Evolutionary conservation across 2,329 filamentous ascomycete species (phyloP).

Genomic region (Dryadomyces sulphureus): DNA sequence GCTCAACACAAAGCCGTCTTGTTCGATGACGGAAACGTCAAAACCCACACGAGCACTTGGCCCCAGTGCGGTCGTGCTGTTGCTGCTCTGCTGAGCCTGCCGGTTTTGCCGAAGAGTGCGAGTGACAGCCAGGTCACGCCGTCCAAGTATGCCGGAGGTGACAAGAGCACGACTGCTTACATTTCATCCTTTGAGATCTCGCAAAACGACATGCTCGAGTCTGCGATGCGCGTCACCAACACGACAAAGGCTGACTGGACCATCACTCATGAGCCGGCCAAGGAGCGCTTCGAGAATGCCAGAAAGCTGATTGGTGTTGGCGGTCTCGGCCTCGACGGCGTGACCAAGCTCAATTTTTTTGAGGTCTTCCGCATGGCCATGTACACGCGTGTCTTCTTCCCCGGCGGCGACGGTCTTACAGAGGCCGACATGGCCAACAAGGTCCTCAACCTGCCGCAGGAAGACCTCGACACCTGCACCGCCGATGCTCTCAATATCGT

Average conservation of each 20-base stretch:
- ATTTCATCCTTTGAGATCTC: slow-evolving; percentile 41
- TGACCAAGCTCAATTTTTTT: slow-evolving; percentile 21
- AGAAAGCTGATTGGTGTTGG: slow-evolving; percentile 21
- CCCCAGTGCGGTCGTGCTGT: slow-evolving; percentile 28
- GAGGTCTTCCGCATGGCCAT: slow-evolving; percentile 33
- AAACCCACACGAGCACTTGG: slow-evolving; percentile 44
- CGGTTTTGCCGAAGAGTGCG: slow-evolving; percentile 6
- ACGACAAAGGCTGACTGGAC: slow-evolving; percentile 46
- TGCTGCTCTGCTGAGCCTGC: slow-evolving; percentile 30
- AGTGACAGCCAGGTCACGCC: slow-evolving; percentile 6
- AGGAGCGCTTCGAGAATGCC: slow-evolving; percentile 33
- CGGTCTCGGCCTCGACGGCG: slow-evolving; percentile 6
- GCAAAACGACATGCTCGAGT: slow-evolving; percentile 51
- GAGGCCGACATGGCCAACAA: slow-evolving; percentile 30
- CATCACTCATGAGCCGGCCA: slow-evolving; percentile 30
- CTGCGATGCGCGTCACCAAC: slow-evolving; percentile 41
- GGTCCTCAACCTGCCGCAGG: slow-evolving; percentile 38
- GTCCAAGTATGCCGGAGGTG: neutral
- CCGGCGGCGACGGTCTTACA: slow-evolving; percentile 26
- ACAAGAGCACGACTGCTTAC: slow-evolving; percentile 20
- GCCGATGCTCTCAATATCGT: slow-evolving; percentile 30
- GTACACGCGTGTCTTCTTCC: slow-evolving; percentile 41
- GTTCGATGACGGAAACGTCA: slow-evolving; percentile 41
- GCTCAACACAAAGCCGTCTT: slow-evolving; percentile 14
- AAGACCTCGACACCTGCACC: slow-evolving; percentile 43